phyloP scores from a whole-genome alignment of 352 stramenopile genomes.

The Phytopythium cucurbitacearum region DNA sequence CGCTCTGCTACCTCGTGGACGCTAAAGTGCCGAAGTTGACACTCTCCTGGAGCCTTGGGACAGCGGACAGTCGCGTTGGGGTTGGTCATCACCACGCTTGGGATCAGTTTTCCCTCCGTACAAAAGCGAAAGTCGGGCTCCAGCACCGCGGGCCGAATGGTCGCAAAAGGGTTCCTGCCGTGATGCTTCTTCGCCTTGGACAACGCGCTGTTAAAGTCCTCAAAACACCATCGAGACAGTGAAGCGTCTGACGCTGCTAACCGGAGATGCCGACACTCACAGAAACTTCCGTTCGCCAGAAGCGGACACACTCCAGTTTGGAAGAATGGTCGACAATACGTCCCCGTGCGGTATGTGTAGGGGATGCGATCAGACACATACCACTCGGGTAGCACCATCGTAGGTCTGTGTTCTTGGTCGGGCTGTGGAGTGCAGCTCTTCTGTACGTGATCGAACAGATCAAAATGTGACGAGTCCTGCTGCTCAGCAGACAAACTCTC shows the following conservation, averaged over 20 bases:
- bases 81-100: slow-evolving; percentile 7
- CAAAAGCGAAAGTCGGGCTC: slow-evolving; percentile 40
- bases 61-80: slow-evolving; percentile 24
- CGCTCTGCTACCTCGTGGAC: slow-evolving; percentile 50
- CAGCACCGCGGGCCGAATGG: slow-evolving; percentile 7
- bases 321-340: slow-evolving; percentile 51
- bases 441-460: slow-evolving; percentile 38
- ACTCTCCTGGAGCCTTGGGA: slow-evolving; percentile 24
- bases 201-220: slow-evolving; percentile 32
- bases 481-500: background rate
- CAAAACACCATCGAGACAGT: slow-evolving; percentile 26
- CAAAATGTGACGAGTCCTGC: slow-evolving; percentile 13
- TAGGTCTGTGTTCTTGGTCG: slow-evolving; percentile 1
- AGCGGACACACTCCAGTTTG: slow-evolving; percentile 33
- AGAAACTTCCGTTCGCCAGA: slow-evolving; percentile 22
- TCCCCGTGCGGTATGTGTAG: slow-evolving; percentile 55
- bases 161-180: no score
- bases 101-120: slow-evolving; percentile 11
- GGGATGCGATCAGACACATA: slow-evolving; percentile 38
- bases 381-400: slow-evolving; percentile 36
- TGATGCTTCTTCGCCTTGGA: slow-evolving; percentile 7
- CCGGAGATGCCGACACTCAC: slow-evolving; percentile 39
- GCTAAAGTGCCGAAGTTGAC: slow-evolving; percentile 37
- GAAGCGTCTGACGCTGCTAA: slow-evolving; percentile 2
- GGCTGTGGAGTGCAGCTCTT: background rate